Evolutionary conservation across 163 green algal genomes (phyloP), one percentile per base, ranked within the genome.

Genomic region (Coccomyxa subellipsoidea): DNA sequence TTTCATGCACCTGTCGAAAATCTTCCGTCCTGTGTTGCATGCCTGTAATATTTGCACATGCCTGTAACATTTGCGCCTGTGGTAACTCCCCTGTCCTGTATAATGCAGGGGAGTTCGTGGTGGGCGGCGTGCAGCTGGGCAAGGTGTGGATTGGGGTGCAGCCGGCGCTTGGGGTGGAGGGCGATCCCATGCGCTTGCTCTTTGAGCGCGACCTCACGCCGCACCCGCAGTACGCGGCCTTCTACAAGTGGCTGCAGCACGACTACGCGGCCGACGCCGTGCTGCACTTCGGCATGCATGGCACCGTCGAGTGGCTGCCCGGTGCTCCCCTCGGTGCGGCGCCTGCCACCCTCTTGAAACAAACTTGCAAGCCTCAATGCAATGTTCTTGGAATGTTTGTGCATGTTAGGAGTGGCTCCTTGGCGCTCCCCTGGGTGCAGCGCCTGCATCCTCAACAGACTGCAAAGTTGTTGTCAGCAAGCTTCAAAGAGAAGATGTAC

Each of bases 271-370:
- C 96, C 0, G 88, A 98, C 69, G 96, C 92, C 0, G 91, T 99
- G 71, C 73, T 99, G 78, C 96, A 99, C 90, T 97, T 98, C 87
- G 96, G 96, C 82, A 99, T 98, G 94, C 96, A 99, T 86, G 96
- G 96, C 84, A 99, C 96, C 0, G 94, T 98, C 69, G 95, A 98
- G 89, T 98, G 95, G 95, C 91, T 98, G 75, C 94, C 95, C 8
- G 92, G 78, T 38, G 79, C 83, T 9, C 83, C 83, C 9, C 70
- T 87, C 34, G 78, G 82, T 80, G 47, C 38, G 79, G 37, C 38
- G 27, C 8, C 66, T 54, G 31, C 35, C n/a, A n/a, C n/a, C n/a
- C n/a, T n/a, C n/a, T n/a, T n/a, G n/a, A n/a, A n/a, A n/a, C n/a
- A n/a, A n/a, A n/a, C n/a, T n/a, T n/a, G n/a, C n/a, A n/a, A n/a